phyloP scores from a whole-genome alignment of 225 moss, liverwort and hornwort species.

The Pleurozium schreberi region DNA sequence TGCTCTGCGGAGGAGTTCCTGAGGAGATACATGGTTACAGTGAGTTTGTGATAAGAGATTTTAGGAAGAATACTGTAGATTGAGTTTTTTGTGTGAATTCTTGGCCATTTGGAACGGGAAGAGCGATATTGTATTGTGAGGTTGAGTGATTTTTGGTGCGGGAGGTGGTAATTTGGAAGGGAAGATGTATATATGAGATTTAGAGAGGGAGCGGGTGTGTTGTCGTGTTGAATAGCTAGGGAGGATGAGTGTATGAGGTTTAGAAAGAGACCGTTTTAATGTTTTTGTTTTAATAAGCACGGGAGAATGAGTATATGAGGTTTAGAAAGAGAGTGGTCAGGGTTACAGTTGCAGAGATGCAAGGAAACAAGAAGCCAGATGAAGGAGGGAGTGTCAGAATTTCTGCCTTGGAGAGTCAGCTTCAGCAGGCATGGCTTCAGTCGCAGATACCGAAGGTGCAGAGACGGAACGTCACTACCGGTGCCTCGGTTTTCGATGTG shows the following conservation, averaged over 20 bases:
- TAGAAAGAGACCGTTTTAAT: neutral
- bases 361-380: neutral
- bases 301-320: neutral
- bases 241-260: neutral
- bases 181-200: neutral
- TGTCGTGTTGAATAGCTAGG: neutral
- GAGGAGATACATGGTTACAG: neutral
- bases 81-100: neutral
- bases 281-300: neutral
- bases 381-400: neutral
- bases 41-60: neutral
- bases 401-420: conserved; percentile 20
- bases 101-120: neutral
- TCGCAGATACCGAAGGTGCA: conserved; percentile 31
- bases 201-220: neutral
- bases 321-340: neutral
- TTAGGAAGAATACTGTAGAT: neutral
- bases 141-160: neutral
- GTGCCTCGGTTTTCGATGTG: neutral
- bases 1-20: neutral
- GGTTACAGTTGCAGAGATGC: neutral
- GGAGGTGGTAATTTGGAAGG: neutral
- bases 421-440: conserved; percentile 29
- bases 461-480: neutral
- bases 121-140: neutral